Conservation (phyloP, 495 filamentous ascomycete genomes). For the Glarea lozoyensis region DNA sequence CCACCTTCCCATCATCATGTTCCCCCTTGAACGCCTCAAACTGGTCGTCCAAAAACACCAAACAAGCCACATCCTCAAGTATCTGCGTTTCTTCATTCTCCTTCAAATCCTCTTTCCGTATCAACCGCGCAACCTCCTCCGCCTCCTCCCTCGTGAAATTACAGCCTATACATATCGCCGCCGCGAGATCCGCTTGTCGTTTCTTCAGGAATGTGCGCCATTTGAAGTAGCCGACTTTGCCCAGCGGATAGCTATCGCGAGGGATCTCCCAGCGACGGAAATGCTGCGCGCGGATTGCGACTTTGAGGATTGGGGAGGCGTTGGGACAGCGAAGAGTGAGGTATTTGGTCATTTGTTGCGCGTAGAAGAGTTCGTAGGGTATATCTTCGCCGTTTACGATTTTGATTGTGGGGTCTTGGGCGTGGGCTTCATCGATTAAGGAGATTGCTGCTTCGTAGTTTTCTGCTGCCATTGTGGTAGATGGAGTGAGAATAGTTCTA, state of each 20-base stretch:
- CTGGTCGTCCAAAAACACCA: slow-evolving; percentile 81
- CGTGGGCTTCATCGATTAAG: slow-evolving; percentile 66
- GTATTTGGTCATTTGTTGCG: slow-evolving; percentile 65
- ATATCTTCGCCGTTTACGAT: slow-evolving; percentile 29
- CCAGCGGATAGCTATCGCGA: slow-evolving; percentile 57
- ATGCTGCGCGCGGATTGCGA: slow-evolving; percentile 77
- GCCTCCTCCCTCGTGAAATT: slow-evolving; percentile 41
- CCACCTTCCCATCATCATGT: slow-evolving; percentile 63
- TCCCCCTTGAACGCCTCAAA: slow-evolving; percentile 64
- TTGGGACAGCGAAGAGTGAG: slow-evolving; percentile 43
- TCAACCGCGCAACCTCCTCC: slow-evolving; percentile 24
- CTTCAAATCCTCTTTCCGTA: slow-evolving; percentile 32
- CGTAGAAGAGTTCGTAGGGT: slow-evolving; percentile 75
- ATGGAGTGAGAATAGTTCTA: too few species aligned
- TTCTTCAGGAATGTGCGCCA: slow-evolving; percentile 68
- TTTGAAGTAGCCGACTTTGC: slow-evolving; percentile 59
- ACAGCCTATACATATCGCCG: slow-evolving; percentile 40
- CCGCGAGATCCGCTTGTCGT: slow-evolving; percentile 54
- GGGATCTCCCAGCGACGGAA: slow-evolving; percentile 75
- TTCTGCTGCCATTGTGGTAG: slow-evolving; percentile 11
- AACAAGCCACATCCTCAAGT: slow-evolving; percentile 75
- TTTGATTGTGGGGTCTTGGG: slow-evolving; percentile 50
- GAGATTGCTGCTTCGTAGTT: slow-evolving; percentile 38
- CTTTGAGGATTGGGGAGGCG: slow-evolving; percentile 53
- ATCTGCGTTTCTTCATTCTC: slow-evolving; percentile 32